Conservation (phyloP, 1,284 basidiomycete genomes). For the Singerocomus inundabilis region DNA sequence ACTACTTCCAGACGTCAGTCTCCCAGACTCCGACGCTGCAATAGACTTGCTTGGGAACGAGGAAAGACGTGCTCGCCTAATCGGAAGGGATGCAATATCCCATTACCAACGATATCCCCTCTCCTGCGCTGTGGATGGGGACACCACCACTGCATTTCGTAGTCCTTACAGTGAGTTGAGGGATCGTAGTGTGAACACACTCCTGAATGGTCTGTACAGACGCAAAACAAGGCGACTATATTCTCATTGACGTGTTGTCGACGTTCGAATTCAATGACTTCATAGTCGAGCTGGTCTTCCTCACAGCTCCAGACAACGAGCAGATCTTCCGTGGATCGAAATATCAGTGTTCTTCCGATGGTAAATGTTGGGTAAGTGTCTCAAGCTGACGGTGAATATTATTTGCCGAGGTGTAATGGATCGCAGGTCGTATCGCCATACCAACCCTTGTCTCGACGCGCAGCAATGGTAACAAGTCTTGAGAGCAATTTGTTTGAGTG, state of each 20-base stretch:
- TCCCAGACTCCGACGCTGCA: constrained; percentile 28
- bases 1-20: constrained; percentile 38
- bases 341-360: constrained; percentile 43
- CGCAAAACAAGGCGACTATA: constrained; percentile 44
- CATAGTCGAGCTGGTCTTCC: constrained; percentile 40
- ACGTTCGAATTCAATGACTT: constrained; percentile 26
- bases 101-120: constrained; percentile 48
- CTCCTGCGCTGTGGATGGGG: constrained; percentile 56
- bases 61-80: constrained; percentile 30
- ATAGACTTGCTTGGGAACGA: constrained; percentile 44
- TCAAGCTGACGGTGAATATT: too few species aligned
- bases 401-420: neutral
- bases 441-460: constrained; percentile 8
- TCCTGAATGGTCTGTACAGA: constrained; percentile 22
- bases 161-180: constrained; percentile 43
- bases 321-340: constrained; percentile 36
- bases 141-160: constrained; percentile 46
- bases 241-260: constrained; percentile 45
- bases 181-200: neutral
- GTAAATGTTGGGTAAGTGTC: constrained; percentile 46
- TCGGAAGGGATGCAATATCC: constrained; percentile 36
- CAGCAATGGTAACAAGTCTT: neutral
- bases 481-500: constrained; percentile 34
- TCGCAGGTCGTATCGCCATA: constrained; percentile 18
- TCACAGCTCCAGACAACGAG: constrained; percentile 44